A percentile compares a stretch with the other conserved stretches of the same genome.
phyloP scores from a whole-genome alignment of 2,329 filamentous ascomycete species.

The Fusarium sp. region DNA sequence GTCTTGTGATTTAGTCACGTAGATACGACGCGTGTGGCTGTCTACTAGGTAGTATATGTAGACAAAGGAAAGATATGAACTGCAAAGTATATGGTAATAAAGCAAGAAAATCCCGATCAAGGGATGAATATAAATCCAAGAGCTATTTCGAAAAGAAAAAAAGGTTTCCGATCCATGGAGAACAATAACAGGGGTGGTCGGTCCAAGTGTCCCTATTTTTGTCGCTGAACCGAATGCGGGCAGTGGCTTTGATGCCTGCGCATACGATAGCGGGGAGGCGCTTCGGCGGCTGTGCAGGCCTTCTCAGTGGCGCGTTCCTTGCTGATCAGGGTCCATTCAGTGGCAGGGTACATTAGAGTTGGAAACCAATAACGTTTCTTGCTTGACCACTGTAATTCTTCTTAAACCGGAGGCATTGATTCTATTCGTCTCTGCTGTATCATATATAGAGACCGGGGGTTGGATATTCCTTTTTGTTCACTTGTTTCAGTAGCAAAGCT shows the following conservation, averaged over 20 bases:
- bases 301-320: conserved; percentile 37
- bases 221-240: conserved; percentile 35
- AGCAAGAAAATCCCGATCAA: conserved; percentile 2
- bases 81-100: background rate
- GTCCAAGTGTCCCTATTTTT: conserved; percentile 40
- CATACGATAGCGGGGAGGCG: conserved; percentile 28
- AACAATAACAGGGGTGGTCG: conserved; percentile 23
- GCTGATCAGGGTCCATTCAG: conserved; percentile 29
- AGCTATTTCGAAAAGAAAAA: conserved; percentile 24
- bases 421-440: background rate
- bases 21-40: background rate
- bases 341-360: conserved; percentile 31
- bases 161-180: conserved; percentile 21
- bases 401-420: background rate
- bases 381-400: conserved; percentile 4
- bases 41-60: background rate
- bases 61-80: background rate
- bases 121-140: conserved; percentile 19
- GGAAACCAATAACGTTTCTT: conserved; percentile 39
- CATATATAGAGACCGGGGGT: background rate
- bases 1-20: background rate
- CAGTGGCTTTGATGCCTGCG: conserved; percentile 36
- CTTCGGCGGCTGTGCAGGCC: conserved; percentile 40
- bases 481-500: conserved; percentile 3
- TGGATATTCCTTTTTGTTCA: background rate